Percentiles rank a stretch among this genome's conserved stretches.
Conservation (phyloP, 352 stramenopile species). For the Blastocystis sp. region DNA sequence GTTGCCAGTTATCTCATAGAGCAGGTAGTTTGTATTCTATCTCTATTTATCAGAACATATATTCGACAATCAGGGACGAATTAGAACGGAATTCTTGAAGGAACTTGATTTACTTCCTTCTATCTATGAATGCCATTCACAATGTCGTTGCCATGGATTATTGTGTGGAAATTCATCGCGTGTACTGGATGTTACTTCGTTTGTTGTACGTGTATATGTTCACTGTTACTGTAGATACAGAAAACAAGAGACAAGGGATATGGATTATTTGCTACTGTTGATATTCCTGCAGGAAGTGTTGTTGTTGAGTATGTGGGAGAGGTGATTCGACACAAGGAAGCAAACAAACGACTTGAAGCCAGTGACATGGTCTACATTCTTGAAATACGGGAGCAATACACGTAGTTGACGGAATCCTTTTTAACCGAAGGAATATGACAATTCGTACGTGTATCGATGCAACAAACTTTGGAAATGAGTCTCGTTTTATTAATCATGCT, state of each 20-base stretch:
- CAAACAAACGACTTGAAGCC: background rate
- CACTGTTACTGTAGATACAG: background rate
- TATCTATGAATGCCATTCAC: background rate
- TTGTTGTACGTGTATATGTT: background rate
- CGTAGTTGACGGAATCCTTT: background rate
- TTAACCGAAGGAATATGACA: background rate
- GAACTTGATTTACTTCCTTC: background rate
- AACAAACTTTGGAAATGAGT: background rate
- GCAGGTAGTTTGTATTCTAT: background rate
- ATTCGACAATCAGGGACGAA: background rate
- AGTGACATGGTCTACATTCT: background rate
- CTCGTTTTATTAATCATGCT: conserved; percentile 24
- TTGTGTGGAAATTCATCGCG: background rate
- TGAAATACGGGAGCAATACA: background rate
- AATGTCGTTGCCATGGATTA: background rate
- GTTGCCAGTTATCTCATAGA: background rate
- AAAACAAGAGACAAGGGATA: background rate
- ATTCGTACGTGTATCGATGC: conserved; percentile 16
- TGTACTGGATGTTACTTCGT: background rate
- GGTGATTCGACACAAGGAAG: background rate
- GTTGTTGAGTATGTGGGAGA: background rate
- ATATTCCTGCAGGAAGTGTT: background rate
- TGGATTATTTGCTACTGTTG: background rate
- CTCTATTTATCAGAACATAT: background rate
- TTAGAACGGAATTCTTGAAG: background rate